A percentile compares a stretch with the other conserved stretches of the same genome.
Conservation (phyloP, 2,329 filamentous ascomycete species). For the Fusarium xylarioides region DNA sequence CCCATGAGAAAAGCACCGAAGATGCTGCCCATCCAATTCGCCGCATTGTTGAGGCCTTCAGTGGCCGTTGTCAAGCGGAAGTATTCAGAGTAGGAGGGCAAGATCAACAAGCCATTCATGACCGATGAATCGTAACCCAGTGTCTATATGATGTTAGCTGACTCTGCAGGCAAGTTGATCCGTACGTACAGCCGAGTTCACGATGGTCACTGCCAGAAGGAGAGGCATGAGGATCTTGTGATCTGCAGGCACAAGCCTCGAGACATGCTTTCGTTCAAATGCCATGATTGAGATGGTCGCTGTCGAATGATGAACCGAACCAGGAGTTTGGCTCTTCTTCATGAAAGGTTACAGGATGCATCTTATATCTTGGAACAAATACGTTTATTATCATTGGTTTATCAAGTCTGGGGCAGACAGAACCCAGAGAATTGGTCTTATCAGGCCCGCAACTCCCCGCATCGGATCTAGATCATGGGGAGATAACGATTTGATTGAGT, state of each 20-base stretch:
- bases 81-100: not conserved
- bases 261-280: not conserved
- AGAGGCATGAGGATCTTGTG: not conserved
- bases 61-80: not conserved
- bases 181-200: not conserved
- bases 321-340: not conserved
- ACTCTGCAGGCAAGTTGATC: fast-evolving
- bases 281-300: not conserved
- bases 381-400: not conserved
- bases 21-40: not conserved
- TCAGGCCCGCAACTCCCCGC: not conserved
- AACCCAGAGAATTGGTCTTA: not conserved
- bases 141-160: not conserved
- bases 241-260: not conserved
- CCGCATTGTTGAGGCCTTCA: not conserved
- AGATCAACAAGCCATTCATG: not conserved
- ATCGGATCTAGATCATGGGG: not conserved
- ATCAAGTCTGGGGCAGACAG: not conserved
- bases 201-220: not conserved
- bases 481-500: not conserved
- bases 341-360: not conserved
- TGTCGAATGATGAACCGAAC: not conserved
- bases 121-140: not conserved
- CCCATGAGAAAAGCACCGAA: not conserved
- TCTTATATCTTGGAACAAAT: not conserved